phyloP scores from a whole-genome alignment of 495 filamentous ascomycete species.

The Penicillium fimorum region DNA sequence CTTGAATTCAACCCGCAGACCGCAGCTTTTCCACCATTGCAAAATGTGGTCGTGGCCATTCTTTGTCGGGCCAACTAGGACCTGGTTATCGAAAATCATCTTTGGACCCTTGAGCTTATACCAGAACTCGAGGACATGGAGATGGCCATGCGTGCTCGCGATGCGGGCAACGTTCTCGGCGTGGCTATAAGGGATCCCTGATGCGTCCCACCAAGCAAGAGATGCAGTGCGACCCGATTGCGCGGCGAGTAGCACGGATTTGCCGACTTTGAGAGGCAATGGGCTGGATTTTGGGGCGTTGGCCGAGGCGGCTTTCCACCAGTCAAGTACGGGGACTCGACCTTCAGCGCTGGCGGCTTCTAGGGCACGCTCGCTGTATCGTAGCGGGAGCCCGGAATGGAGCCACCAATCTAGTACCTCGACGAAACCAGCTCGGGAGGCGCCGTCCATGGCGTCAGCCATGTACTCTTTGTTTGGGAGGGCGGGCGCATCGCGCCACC shows the following conservation, averaged over 20 bases:
- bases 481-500: slow-evolving; percentile 77
- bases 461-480: slow-evolving; percentile 77
- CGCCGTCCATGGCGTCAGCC: slow-evolving; percentile 80
- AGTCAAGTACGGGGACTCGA: slow-evolving; percentile 78
- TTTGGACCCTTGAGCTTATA: slow-evolving; percentile 74
- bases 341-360: slow-evolving; percentile 83
- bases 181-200: slow-evolving; percentile 69
- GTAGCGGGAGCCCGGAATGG: slow-evolving; percentile 71
- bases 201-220: slow-evolving; percentile 80
- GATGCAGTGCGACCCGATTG: slow-evolving; percentile 70
- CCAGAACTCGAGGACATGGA: slow-evolving; percentile 81
- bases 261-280: slow-evolving; percentile 70
- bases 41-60: slow-evolving; percentile 80
- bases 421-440: slow-evolving; percentile 77
- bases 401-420: slow-evolving; percentile 92
- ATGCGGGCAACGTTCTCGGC: slow-evolving; percentile 77
- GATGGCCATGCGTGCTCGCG: slow-evolving; percentile 82
- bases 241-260: slow-evolving; percentile 74
- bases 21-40: slow-evolving; percentile 86
- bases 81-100: slow-evolving; percentile 84
- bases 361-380: slow-evolving; percentile 80
- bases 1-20: slow-evolving; percentile 82
- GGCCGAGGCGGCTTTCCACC: slow-evolving; percentile 72
- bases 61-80: slow-evolving; percentile 82
- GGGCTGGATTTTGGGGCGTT: slow-evolving; percentile 29